phyloP scores from a whole-genome alignment of 805 yeast genomes.

The Spathaspora arborariae region DNA sequence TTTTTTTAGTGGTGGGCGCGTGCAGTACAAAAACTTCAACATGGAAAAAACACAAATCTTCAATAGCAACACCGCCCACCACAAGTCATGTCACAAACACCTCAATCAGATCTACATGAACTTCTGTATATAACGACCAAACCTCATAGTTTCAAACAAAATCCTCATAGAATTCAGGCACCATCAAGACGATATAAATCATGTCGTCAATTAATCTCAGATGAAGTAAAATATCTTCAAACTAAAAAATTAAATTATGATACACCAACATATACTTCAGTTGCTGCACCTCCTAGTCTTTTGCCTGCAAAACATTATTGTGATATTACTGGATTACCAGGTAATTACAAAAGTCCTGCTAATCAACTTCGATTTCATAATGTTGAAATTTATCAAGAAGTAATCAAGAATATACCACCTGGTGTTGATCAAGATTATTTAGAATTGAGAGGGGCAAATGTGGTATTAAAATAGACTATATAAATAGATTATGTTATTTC shows the following conservation, averaged over 20 bases:
- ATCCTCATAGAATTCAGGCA: constrained; percentile 42
- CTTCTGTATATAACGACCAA: constrained; percentile 25
- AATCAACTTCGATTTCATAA: constrained; percentile 76
- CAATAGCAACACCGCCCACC: not conserved
- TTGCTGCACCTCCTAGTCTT: constrained; percentile 85
- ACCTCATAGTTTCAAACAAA: constrained; percentile 55
- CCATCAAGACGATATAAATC: constrained; percentile 69
- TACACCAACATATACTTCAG: constrained; percentile 63
- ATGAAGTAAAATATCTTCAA: constrained; percentile 67
- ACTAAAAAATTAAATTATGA: constrained; percentile 39
- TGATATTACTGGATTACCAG: constrained; percentile 87
- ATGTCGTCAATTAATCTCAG: constrained; percentile 65
- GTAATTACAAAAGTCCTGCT: constrained; percentile 69
- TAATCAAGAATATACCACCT: constrained; percentile 75
- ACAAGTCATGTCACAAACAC: constrained; percentile 1
- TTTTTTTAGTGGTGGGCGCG: too few relatives aligned
- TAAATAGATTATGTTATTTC: not conserved
- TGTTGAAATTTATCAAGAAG: constrained; percentile 71
- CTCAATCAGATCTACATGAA: constrained; percentile 8
- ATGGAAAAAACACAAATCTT: too few relatives aligned
- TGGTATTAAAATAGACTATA: constrained; percentile 52
- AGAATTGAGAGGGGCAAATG: constrained; percentile 83
- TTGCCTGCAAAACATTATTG: constrained; percentile 81
- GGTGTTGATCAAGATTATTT: constrained; percentile 93
- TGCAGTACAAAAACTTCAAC: too few relatives aligned